Percentiles rank a stretch among this genome's conserved stretches.
phyloP scores from a whole-genome alignment of 2,329 filamentous ascomycete genomes.

The Incumbomyces delicatus region DNA sequence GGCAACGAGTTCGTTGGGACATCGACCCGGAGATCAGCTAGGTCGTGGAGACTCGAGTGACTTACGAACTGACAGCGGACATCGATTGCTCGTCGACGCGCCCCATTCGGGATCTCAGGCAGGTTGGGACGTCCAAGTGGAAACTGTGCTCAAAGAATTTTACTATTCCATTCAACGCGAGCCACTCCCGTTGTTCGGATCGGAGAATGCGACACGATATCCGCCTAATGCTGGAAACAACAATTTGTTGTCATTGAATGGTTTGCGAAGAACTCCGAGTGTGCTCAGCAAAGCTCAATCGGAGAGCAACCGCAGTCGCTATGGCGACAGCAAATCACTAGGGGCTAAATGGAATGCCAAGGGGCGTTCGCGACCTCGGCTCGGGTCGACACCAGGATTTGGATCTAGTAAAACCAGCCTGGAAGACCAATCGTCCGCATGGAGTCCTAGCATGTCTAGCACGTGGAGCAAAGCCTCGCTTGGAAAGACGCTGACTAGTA shows the following conservation, averaged over 20 bases:
- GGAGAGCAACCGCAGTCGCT: constrained; percentile 64
- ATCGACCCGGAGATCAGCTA: constrained; percentile 21
- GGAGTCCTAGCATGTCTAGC: constrained; percentile 85
- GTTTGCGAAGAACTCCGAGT: constrained; percentile 78
- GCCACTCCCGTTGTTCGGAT: constrained; percentile 75
- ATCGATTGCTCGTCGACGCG: constrained; percentile 66
- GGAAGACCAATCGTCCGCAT: constrained; percentile 80
- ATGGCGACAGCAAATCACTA: constrained; percentile 51
- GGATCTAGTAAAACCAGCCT: constrained; percentile 89
- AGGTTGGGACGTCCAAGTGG: constrained; percentile 81
- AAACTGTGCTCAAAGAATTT: constrained; percentile 83
- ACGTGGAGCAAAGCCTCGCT: constrained; percentile 93
- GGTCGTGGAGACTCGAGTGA: constrained; percentile 25
- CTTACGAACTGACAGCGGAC: constrained; percentile 35
- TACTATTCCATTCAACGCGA: constrained; percentile 83
- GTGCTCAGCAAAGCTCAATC: constrained; percentile 89
- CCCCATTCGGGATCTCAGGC: constrained; percentile 66
- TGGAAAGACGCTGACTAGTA: constrained; percentile 79
- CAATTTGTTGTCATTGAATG: constrained; percentile 62
- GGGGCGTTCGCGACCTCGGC: constrained; percentile 67
- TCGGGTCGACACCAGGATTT: constrained; percentile 69
- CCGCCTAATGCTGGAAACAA: constrained; percentile 35
- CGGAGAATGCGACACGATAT: constrained; percentile 38
- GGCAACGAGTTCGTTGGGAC: constrained; percentile 9
- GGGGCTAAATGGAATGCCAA: constrained; percentile 74